Conservation (phyloP, 2,329 filamentous ascomycete species). For the Pyricularia pennisetigena region DNA sequence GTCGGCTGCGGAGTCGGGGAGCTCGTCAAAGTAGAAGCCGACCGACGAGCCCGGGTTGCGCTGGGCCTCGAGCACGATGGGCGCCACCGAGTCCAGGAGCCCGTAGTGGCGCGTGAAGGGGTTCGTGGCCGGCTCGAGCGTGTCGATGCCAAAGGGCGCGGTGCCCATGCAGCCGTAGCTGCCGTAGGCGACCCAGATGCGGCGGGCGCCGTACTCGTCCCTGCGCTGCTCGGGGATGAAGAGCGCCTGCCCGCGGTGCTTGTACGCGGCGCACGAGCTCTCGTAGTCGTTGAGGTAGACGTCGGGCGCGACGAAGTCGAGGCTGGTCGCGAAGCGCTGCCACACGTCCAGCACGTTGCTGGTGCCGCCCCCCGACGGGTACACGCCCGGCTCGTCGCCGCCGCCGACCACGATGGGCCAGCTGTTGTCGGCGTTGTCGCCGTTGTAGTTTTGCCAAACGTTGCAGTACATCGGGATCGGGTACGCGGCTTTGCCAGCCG, state of each 20-base stretch:
- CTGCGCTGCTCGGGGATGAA: constrained; percentile 43
- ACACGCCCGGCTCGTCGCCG: constrained; percentile 33
- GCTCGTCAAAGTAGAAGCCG: constrained; percentile 21
- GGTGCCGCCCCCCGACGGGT: constrained; percentile 34
- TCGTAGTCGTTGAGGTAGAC: constrained; percentile 31
- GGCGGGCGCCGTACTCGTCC: constrained; percentile 31
- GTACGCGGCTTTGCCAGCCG: constrained; percentile 22
- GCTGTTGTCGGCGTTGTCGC: constrained; percentile 31
- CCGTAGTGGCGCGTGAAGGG: constrained; percentile 25
- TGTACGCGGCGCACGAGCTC: constrained; percentile 30
- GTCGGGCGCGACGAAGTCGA: constrained; percentile 37
- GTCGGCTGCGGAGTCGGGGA: not conserved
- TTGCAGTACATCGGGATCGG: constrained; percentile 24
- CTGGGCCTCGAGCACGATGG: constrained; percentile 23
- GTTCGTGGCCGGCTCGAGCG: constrained; percentile 12
- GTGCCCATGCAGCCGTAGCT: constrained; percentile 20
- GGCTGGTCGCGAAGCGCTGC: constrained; percentile 27
- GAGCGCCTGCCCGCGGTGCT: constrained; percentile 30
- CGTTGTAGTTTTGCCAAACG: constrained; percentile 22
- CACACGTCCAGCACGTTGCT: constrained; percentile 33
- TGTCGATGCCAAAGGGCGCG: constrained; percentile 23
- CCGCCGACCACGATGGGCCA: constrained; percentile 37
- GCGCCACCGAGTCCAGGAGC: constrained; percentile 12
- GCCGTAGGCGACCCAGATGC: constrained; percentile 29
- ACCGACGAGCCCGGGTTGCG: constrained; percentile 18